Conservation (phyloP, 257 asterid genomes). For the Jaltomata sinuosa region DNA sequence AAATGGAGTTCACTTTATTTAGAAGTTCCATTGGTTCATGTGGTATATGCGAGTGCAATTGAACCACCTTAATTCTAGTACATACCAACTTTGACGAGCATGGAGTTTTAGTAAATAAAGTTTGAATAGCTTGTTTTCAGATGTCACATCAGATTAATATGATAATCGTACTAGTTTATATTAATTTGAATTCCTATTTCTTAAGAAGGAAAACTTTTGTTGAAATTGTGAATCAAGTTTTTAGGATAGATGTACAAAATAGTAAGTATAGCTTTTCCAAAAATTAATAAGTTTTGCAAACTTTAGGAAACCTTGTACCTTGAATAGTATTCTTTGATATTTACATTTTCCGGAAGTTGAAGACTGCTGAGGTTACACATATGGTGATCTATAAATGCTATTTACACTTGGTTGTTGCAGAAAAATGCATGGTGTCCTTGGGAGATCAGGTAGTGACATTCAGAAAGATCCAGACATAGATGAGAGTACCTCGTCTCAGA, state of each 20-base stretch:
- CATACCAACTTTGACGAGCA: background rate
- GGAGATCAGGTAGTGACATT: background rate
- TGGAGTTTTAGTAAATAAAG: background rate
- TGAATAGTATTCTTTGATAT: background rate
- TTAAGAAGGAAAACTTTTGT: background rate
- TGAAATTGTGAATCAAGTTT: background rate
- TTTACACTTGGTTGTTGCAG: background rate
- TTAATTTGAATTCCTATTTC: background rate
- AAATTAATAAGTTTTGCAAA: background rate
- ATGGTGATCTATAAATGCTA: background rate
- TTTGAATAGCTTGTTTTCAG: background rate
- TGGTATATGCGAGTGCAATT: background rate
- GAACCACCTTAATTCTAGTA: background rate
- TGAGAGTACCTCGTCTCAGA: background rate
- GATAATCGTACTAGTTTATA: background rate
- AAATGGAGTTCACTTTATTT: background rate
- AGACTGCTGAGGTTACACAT: background rate
- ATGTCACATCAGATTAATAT: background rate
- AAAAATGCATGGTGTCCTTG: slow-evolving; percentile 2
- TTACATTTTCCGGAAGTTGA: background rate
- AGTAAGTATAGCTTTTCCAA: background rate
- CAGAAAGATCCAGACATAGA: slow-evolving; percentile 4
- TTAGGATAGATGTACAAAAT: background rate
- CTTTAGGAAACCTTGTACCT: background rate
- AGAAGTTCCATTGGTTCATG: background rate